phyloP scores from a whole-genome alignment of 331 rosid species.

The Cydonia oblonga region DNA sequence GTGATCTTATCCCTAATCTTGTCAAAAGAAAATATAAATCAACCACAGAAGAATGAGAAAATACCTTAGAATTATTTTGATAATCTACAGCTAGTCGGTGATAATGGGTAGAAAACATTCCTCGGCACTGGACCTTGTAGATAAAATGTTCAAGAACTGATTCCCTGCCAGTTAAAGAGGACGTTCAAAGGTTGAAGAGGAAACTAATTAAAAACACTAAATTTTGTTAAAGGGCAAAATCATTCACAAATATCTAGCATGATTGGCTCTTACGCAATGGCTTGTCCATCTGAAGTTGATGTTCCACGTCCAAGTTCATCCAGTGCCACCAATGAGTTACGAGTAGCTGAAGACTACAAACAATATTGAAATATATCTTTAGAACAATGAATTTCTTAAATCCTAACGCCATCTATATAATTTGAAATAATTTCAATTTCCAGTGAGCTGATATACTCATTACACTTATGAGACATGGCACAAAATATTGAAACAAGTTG shows the following conservation, averaged over 20 bases:
- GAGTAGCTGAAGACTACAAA: constrained; percentile 69
- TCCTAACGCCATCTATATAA: not conserved
- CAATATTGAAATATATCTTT: constrained; percentile 15
- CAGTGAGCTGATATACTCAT: not conserved
- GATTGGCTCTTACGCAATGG: constrained; percentile 73
- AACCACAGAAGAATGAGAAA: constrained; percentile 3
- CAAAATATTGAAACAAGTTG: not conserved
- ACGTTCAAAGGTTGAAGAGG: not conserved
- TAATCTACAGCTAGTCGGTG: constrained; percentile 73
- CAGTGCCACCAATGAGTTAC: constrained; percentile 73
- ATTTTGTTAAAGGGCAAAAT: not conserved
- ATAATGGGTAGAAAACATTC: constrained; percentile 91
- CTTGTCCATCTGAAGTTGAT: constrained; percentile 97
- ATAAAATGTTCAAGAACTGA: constrained; percentile 92
- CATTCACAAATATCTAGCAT: constrained; percentile 2
- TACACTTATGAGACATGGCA: not conserved
- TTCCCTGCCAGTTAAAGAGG: constrained; percentile 36
- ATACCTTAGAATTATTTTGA: constrained; percentile 62
- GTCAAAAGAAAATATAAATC: not conserved
- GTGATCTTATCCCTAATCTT: not conserved
- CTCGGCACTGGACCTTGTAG: constrained; percentile 74
- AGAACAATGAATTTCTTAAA: constrained; percentile 5
- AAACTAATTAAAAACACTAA: not conserved
- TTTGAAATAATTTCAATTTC: not conserved
- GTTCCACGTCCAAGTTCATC: constrained; percentile 99